These are phyloP conservation scores for Clavulina sp. DNA, from an alignment of 768 basidiomycete species.

Conservation along the genomic window DNA sequence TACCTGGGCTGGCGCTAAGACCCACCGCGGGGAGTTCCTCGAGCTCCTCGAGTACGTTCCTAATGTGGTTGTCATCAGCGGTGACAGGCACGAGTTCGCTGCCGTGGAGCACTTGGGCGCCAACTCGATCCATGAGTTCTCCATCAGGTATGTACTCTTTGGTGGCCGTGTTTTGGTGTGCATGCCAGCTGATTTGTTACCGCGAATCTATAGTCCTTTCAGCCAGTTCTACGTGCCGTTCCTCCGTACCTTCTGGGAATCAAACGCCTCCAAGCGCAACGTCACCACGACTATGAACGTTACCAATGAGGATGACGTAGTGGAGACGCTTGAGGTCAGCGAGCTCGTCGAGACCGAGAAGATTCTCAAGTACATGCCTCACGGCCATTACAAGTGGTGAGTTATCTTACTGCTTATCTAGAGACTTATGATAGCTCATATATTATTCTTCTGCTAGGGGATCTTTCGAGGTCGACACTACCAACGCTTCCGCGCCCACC, in stretches of 20 bases:
- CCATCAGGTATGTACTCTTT: conserved; percentile 24
- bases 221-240: conserved; percentile 46
- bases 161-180: too few relatives aligned
- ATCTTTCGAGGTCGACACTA: conserved; percentile 51
- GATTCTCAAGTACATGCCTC: conserved; percentile 40
- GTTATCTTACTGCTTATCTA: conserved; percentile 8
- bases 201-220: conserved; percentile 25
- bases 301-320: conserved; percentile 14
- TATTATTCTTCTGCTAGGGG: conserved; percentile 27
- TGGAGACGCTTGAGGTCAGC: conserved; percentile 10
- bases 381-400: conserved; percentile 53
- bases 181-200: too few relatives aligned
- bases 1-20: conserved; percentile 48
- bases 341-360: conserved; percentile 23
- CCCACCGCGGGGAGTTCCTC: conserved; percentile 42
- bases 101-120: conserved; percentile 39
- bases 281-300: conserved; percentile 2
- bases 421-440: neutral
- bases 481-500: conserved; percentile 30
- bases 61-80: conserved; percentile 51
- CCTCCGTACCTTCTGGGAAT: conserved; percentile 25
- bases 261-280: neutral
- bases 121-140: conserved; percentile 46
- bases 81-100: conserved; percentile 69
- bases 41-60: conserved; percentile 43